Evolutionary conservation across 73 alveolate species (phyloP).

Genomic region (Diophrys sp.): DNA sequence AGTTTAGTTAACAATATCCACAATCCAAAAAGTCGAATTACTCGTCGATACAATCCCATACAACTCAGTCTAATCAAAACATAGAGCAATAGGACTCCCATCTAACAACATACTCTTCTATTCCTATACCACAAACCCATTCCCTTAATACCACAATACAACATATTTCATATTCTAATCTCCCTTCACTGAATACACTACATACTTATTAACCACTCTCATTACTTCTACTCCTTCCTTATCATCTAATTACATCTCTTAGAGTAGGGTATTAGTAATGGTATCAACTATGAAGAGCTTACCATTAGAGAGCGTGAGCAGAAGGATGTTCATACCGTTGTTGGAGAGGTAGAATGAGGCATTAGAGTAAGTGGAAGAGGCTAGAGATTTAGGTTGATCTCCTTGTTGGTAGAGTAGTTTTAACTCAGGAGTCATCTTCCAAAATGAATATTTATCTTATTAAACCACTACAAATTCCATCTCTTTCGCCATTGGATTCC

Average conservation of each 20-base stretch:
- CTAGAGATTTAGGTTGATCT: slow-evolving; percentile 20
- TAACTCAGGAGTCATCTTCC: slow-evolving; percentile 54
- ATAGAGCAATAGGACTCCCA: background rate
- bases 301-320: slow-evolving; percentile 47
- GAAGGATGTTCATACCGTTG: slow-evolving; percentile 5
- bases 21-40: background rate
- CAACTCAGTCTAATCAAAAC: background rate
- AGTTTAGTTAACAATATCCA: background rate
- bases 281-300: slow-evolving; percentile 45
- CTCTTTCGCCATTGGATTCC: slow-evolving; percentile 14
- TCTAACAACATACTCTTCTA: background rate
- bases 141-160: background rate
- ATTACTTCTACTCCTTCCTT: background rate
- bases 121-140: background rate
- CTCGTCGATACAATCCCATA: background rate
- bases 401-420: slow-evolving; percentile 53
- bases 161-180: background rate
- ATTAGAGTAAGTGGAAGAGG: background rate
- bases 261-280: slow-evolving; percentile 28
- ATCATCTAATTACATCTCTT: slow-evolving; percentile 3
- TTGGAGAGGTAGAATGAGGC: background rate
- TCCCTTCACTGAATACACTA: background rate
- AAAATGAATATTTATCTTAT: slow-evolving; percentile 31
- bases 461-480: slow-evolving; percentile 38
- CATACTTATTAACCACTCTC: background rate